Evolutionary conservation across 768 basidiomycete genomes (phyloP), one percentile per base, ranked within the genome.

Genomic region (Chalciporus pseudorubinellus): DNA sequence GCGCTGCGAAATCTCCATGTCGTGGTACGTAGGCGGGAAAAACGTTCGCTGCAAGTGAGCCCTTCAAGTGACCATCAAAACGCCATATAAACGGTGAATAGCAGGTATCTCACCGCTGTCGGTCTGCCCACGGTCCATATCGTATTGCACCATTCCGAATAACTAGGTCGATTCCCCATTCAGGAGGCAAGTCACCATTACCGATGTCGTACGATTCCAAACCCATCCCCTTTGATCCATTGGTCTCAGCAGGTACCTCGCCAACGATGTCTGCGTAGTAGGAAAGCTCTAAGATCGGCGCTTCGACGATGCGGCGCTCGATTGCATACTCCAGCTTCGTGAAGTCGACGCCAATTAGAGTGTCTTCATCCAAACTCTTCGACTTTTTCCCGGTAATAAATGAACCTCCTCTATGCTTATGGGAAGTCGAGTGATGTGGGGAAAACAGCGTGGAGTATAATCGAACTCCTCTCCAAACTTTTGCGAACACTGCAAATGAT

Each of bases 101-200:
- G 26, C 34, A 20, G 12, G 46, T 19, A 52, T 44, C 71, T 59
- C 62, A 85, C 90, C 94, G 77, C 69, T 97, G 95, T 21, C 95
- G 79, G 70, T 98, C 95, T 20, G 94, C 88, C 95, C 95, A 98
- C 4, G 95, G 95, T 5, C 95, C 95, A 64, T 98, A 98, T 18
- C 82, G 79, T 31, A 97, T 57, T 31, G 77, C 67, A 0, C 92
- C 95, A 16, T 84, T 84, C 51, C 82, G 74, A n/a, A 98, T 74
- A 16, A 85, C 78, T 16, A 98, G 59, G 62, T 98, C 91, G 21
- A 97, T 72, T 3, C 95, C 95, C 91, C 94, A 98, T 63, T 98
- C 92, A 6, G 95, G 95, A 19, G 89, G 77, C 38, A 86, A 63
- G 60, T 90, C 94, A 1, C 92, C 87, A 62, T 97, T 97, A 3